Evolutionary conservation across 1,139 yeast species (phyloP), one percentile per base, ranked within the genome.

Genomic region (Blastobotrys petasosporus): DNA sequence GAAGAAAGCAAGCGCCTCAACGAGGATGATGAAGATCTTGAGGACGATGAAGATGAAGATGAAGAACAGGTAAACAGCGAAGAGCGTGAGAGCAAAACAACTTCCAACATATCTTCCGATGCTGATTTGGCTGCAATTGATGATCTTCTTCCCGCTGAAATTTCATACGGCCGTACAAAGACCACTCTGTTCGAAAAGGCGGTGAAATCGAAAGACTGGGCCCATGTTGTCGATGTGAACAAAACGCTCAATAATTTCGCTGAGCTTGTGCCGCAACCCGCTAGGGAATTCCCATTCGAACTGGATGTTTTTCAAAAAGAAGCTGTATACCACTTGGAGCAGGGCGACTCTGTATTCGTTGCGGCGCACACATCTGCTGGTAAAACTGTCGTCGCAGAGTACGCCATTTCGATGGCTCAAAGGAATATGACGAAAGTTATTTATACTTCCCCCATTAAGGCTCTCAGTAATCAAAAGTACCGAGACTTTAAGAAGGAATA

Each of bases 301-400:
- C 73, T 92, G 49, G 99, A 92, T 69, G 85, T 88, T 30, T 92
- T 92, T 68, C 99, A 92, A 66, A 90, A 94, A 62, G 97, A 94
- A 60, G 97, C 99, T 0, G 87, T 92, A 1, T 92, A 88, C 54
- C 97, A 92, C 68, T 75, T 92, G 54, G 99, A 92, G 61, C 94
- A 90, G 63, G 95, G 95, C 41, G 98, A 92, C 62, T 88, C 97
- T 1, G 99, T 92, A 2, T 86, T 92, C 65, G 97, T 92, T 2
- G 97, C 98, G 5, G 99, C 99, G 0, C 99, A 92, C 63, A 86
- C 95, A 0, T 86, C 95, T 4, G 95, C 95, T 0, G 95, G 95
- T 65, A 86, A 86, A 60, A 86, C 95, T 0, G 95, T 86, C 5
- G 94, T 86, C 20, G 95, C 95, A 0, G 95, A 88, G 62, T 88